A percentile compares a stretch with the other conserved stretches of the same genome.
Evolutionary conservation across 192 early-diverging fungal species (phyloP).

Genomic region (Backusella australiensis): DNA sequence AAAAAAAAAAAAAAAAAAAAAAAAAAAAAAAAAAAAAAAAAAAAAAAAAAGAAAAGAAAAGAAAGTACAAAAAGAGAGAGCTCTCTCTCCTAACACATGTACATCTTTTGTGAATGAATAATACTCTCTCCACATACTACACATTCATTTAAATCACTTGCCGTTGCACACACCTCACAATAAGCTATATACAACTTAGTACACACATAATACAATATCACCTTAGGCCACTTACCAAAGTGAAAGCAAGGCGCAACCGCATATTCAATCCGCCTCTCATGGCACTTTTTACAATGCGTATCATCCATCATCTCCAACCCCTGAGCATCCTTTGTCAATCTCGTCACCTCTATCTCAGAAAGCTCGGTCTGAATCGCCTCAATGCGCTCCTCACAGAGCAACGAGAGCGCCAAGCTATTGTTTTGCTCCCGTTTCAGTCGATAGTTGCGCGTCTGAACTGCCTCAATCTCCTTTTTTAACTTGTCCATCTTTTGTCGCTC

Average conservation of each 20-base stretch:
- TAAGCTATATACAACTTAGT: background rate
- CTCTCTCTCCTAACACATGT: background rate
- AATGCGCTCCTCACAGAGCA: background rate
- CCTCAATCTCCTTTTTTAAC: constrained; percentile 11
- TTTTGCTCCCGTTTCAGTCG: background rate
- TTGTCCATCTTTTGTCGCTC: background rate
- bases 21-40: background rate
- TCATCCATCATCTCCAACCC: background rate
- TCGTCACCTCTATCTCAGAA: background rate
- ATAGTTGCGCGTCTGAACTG: background rate
- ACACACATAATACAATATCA: background rate
- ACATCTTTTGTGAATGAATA: background rate
- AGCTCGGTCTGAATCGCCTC: background rate
- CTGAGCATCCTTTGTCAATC: background rate
- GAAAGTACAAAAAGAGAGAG: background rate
- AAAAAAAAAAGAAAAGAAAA: background rate
- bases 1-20: background rate
- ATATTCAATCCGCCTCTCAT: background rate
- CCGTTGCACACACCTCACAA: background rate
- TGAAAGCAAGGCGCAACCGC: constrained; percentile 2
- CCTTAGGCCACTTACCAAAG: background rate
- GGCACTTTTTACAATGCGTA: background rate
- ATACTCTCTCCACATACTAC: background rate
- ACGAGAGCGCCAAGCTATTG: background rate
- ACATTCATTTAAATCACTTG: background rate